These are phyloP conservation scores for Litsea cubeba DNA, from an alignment of 164 flowering plant species.

Conservation along the genomic window DNA sequence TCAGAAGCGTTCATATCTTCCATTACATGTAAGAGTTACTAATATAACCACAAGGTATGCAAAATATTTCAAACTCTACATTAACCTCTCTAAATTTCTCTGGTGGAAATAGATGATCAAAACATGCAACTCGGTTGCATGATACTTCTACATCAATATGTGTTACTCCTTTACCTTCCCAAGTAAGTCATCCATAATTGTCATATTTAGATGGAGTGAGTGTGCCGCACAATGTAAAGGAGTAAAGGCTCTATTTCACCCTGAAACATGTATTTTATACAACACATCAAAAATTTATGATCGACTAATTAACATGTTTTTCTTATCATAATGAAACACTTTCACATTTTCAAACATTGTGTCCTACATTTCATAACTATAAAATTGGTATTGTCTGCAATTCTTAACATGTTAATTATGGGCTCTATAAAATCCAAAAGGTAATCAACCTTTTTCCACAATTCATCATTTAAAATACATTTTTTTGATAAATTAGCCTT, in stretches of 20 bases:
- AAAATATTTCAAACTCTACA: not conserved
- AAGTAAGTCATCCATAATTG: not conserved
- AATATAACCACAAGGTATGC: not conserved
- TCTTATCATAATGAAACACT: not conserved
- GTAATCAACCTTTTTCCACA: not conserved
- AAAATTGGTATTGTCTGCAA: not conserved
- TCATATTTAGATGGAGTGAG: not conserved
- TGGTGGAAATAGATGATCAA: not conserved
- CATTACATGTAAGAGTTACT: not conserved
- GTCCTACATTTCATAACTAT: not conserved
- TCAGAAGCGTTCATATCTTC: no score
- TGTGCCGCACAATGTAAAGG: not conserved
- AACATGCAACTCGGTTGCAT: not conserved
- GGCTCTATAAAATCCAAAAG: not conserved
- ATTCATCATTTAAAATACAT: not conserved
- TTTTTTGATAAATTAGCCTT: no score
- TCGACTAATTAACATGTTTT: not conserved
- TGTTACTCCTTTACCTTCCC: not conserved
- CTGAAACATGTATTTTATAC: no score
- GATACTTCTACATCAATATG: not conserved
- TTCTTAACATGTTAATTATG: not conserved
- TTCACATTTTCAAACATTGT: not conserved
- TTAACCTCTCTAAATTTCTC: not conserved
- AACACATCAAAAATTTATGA: not conserved
- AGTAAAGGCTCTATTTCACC: not conserved